Evolutionary conservation across 805 yeast species (phyloP).

Genomic region (Ogataea henricii): DNA sequence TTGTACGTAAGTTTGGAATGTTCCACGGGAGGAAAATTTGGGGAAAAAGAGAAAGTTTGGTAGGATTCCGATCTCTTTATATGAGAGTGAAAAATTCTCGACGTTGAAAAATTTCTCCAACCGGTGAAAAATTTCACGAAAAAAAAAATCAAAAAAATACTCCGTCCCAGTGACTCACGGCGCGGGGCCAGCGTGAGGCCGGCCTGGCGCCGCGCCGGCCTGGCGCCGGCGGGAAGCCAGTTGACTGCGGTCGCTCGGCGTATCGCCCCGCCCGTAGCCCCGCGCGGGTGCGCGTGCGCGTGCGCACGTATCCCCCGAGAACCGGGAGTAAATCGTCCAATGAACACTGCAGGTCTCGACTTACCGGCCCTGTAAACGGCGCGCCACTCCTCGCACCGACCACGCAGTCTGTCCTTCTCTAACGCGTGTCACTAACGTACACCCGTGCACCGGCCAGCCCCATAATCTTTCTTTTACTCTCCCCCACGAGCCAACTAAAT

Average conservation of each 20-base stretch:
- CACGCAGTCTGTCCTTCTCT: neutral
- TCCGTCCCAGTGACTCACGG: neutral
- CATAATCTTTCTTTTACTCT: too few relatives aligned
- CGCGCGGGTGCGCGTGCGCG: neutral
- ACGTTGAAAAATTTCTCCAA: constrained; percentile 4
- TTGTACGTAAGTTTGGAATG: constrained; percentile 12
- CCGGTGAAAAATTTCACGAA: constrained; percentile 1
- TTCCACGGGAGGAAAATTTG: constrained; percentile 13
- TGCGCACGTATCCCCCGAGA: neutral
- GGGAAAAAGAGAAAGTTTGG: neutral
- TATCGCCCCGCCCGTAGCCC: too few relatives aligned
- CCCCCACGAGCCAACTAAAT: neutral
- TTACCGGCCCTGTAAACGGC: constrained; percentile 10
- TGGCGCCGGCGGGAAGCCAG: too few relatives aligned
- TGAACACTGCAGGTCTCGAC: neutral
- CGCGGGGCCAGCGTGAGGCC: too few relatives aligned
- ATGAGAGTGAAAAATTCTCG: constrained; percentile 8
- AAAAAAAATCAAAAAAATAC: too few relatives aligned
- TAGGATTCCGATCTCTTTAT: neutral
- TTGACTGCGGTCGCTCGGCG: too few relatives aligned
- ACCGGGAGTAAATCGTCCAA: constrained; percentile 6
- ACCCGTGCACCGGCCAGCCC: constrained; percentile 2
- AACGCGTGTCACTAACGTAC: neutral
- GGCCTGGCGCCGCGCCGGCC: too few relatives aligned
- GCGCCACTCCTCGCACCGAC: constrained; percentile 7